Evolutionary conservation across 2,329 filamentous ascomycete genomes (phyloP).

Genomic region (Thermoascus crustaceus): DNA sequence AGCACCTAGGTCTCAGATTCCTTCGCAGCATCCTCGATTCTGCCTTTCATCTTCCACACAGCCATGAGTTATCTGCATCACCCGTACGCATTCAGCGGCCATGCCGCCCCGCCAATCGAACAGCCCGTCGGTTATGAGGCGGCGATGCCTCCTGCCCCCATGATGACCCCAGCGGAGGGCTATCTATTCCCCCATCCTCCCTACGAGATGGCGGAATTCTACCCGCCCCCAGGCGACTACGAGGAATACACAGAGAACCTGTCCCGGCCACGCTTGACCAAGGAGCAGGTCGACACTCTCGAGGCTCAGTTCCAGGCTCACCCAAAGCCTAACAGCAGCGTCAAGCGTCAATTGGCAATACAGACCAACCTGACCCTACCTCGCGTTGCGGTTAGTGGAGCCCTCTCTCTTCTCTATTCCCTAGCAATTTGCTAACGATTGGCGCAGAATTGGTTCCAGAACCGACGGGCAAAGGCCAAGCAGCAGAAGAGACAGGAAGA

Average conservation of each 20-base stretch:
- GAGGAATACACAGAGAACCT: slow-evolving; percentile 42
- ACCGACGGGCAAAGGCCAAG: slow-evolving; percentile 45
- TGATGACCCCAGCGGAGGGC: slow-evolving; percentile 32
- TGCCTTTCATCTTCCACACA: slow-evolving; percentile 6
- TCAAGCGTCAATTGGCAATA: slow-evolving; percentile 42
- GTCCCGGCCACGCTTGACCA: slow-evolving; percentile 42
- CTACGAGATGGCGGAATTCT: slow-evolving; percentile 37
- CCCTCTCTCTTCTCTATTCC: slow-evolving; percentile 1
- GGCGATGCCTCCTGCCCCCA: slow-evolving; percentile 28
- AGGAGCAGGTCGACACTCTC: slow-evolving; percentile 44
- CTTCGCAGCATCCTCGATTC: not conserved
- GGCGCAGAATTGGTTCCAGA: slow-evolving; percentile 46
- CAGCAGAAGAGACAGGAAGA: slow-evolving; percentile 44
- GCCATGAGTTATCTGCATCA: slow-evolving; percentile 34
- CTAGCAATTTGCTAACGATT: not conserved
- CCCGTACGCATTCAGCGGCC: slow-evolving; percentile 27
- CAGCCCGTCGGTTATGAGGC: slow-evolving; percentile 29
- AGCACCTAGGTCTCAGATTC: slow-evolving; percentile 7
- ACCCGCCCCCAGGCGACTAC: slow-evolving; percentile 35
- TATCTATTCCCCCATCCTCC: slow-evolving; percentile 31
- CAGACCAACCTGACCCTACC: slow-evolving; percentile 42
- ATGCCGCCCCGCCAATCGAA: slow-evolving; percentile 29
- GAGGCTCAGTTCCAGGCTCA: slow-evolving; percentile 43
- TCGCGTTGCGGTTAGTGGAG: slow-evolving; percentile 40
- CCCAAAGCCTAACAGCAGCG: slow-evolving; percentile 43